These are phyloP conservation scores for Russula sp. DNA, from an alignment of 768 basidiomycete species.

Conservation along the genomic window DNA sequence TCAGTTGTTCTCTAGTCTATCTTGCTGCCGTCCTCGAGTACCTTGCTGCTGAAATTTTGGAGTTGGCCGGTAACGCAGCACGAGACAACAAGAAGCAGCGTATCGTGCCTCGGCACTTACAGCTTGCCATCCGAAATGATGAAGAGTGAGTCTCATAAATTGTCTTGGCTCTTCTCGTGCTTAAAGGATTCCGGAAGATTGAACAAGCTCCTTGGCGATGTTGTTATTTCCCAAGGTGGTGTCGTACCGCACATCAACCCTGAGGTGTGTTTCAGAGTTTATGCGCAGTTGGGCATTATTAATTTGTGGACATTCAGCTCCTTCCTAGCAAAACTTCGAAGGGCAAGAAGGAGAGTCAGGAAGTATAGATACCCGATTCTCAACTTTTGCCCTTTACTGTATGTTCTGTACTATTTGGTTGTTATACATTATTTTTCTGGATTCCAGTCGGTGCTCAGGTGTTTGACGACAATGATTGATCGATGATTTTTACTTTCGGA, in stretches of 20 bases:
- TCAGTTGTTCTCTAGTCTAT: constrained; percentile 54
- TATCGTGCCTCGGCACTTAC: constrained; percentile 93
- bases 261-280: constrained; percentile 39
- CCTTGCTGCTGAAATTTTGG: constrained; percentile 89
- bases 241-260: constrained; percentile 80
- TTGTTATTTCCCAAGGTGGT: constrained; percentile 95
- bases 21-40: constrained; percentile 92
- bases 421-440: constrained; percentile 30
- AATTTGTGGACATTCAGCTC: constrained; percentile 33
- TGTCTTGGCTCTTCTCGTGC: background rate
- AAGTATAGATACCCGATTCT: constrained; percentile 30
- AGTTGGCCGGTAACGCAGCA: constrained; percentile 87
- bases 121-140: constrained; percentile 92
- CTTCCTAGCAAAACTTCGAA: constrained; percentile 49
- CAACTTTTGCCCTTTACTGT: constrained; percentile 26
- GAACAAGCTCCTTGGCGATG: constrained; percentile 69
- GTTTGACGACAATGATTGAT: background rate
- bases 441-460: background rate
- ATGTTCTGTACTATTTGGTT: constrained; percentile 28
- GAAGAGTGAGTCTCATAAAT: constrained; percentile 59
- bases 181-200: constrained; percentile 43
- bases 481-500: background rate
- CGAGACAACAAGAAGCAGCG: constrained; percentile 93
- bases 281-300: background rate
- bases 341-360: constrained; percentile 52